Evolutionary conservation across 768 basidiomycete genomes (phyloP), one percentile per base, ranked within the genome.

Genomic region (Sistotremastrum suecicum): DNA sequence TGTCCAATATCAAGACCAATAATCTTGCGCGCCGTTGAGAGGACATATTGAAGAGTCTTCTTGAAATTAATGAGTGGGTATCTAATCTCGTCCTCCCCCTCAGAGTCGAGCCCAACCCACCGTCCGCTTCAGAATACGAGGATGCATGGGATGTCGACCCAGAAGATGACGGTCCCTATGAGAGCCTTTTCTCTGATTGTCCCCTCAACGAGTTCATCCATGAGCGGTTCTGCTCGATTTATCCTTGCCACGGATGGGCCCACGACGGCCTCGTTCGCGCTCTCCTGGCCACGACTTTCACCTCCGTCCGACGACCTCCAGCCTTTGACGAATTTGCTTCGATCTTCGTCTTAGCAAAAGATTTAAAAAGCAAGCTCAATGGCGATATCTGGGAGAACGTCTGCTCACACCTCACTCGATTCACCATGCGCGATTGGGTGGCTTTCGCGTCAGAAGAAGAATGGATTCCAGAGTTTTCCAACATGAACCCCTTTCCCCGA

Each of bases 121-220:
- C 20, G 20, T 20, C 20, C 20, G 20, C 20, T 20, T 20, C 20
- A 20, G 20, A 20, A 20, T 20, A 20, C 20, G 20, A 20, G 20
- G 20, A 20, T 20, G 20, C 20, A 20, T 20, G 20, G 20, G 20
- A 20, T 20, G 2, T 20, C 20, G 20, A 20, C 20, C 20, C 20
- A 20, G 20, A 20, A 20, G 20, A 20, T 20, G 20, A 20, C 20
- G 20, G 20, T 20, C 20, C 20, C 20, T 20, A 20, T 20, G 20
- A 20, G 20, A 20, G 20, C 20, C 20, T 20, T 20, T 20, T 20
- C 20, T 20, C 20, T 20, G 20, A 20, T 20, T 20, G 20, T 9
- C 52, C 50, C 3, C 44, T 46, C 6, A 52, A 55, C 11, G 48
- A 53, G 7, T 55, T 47, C 47, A 41, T 55, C 6, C 54, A 55